Conservation (phyloP, 2,329 filamentous ascomycete genomes). For the Chrysosporium queenslandicum region DNA sequence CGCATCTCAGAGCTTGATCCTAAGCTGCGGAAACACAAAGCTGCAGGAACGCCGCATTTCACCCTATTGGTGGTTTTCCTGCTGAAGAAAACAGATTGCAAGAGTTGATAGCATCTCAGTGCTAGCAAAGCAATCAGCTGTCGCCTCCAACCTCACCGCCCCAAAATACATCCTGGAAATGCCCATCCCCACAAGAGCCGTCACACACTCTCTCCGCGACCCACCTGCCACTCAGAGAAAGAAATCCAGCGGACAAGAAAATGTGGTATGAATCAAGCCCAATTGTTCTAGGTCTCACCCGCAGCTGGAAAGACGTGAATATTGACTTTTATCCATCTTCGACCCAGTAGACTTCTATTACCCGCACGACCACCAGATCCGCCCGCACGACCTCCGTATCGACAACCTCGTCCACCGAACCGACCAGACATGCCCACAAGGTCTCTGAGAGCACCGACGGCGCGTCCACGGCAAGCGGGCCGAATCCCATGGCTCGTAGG, state of each 20-base stretch:
- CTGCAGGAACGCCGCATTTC: no score
- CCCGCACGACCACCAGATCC: background rate
- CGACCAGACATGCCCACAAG: background rate
- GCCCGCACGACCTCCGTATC: conserved; percentile 14
- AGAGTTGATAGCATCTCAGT: no score
- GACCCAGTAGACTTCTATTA: background rate
- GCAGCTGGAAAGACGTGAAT: no score
- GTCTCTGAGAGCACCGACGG: background rate
- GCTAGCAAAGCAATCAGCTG: background rate
- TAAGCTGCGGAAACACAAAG: no score
- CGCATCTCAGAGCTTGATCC: no score
- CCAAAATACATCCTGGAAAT: conserved; percentile 18
- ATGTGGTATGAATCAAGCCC: conserved; percentile 19
- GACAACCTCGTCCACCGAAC: conserved; percentile 3
- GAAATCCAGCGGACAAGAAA: conserved; percentile 19
- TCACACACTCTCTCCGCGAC: conserved; percentile 28
- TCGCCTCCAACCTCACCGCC: background rate
- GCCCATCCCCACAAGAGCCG: conserved; percentile 35
- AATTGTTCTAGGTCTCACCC: no score
- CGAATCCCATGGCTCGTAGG: conserved; percentile 15
- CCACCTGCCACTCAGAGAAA: conserved; percentile 21
- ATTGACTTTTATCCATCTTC: no score
- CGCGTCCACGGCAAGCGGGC: background rate
- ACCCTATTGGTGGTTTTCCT: no score
- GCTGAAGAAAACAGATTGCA: no score